Evolutionary conservation across 2,329 filamentous ascomycete genomes (phyloP).

Genomic region (Colletotrichum lentis): DNA sequence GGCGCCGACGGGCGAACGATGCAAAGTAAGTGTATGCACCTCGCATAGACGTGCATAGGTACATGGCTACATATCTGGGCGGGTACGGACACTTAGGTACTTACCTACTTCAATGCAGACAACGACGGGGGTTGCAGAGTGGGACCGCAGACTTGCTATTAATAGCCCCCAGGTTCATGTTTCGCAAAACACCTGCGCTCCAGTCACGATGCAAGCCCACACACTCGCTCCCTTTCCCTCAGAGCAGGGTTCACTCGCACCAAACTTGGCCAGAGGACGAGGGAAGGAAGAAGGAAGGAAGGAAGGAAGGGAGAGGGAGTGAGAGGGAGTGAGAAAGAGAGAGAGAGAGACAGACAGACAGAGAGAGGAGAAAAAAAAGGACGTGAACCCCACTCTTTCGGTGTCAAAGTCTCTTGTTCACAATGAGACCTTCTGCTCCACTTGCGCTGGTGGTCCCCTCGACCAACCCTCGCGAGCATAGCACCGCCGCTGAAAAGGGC

Average conservation of each 20-base stretch:
- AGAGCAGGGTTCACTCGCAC: conserved; percentile 12
- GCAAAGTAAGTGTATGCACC: conserved; percentile 27
- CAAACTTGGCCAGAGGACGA: conserved; percentile 2
- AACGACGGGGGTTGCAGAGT: not conserved
- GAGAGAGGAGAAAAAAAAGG: not conserved
- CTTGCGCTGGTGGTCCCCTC: not conserved
- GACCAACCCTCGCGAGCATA: not conserved
- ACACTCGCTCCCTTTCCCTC: not conserved
- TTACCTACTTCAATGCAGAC: not conserved
- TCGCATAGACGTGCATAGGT: not conserved
- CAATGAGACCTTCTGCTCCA: not conserved
- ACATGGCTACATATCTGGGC: too few relatives aligned
- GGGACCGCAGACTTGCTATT: conserved; percentile 30
- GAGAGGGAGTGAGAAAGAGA: too few relatives aligned
- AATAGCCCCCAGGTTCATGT: conserved; percentile 35
- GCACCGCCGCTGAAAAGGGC: too few relatives aligned
- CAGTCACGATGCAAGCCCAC: conserved; percentile 34
- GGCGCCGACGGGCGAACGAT: conserved; percentile 28
- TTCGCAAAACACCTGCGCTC: conserved; percentile 32
- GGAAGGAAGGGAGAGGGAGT: too few relatives aligned
- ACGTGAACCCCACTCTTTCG: not conserved
- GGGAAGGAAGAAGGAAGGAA: too few relatives aligned
- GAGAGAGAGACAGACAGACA: too few relatives aligned
- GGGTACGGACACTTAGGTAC: too few relatives aligned
- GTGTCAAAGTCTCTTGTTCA: not conserved